phyloP scores from a whole-genome alignment of 768 basidiomycete genomes.

The Lentinula lateritia region DNA sequence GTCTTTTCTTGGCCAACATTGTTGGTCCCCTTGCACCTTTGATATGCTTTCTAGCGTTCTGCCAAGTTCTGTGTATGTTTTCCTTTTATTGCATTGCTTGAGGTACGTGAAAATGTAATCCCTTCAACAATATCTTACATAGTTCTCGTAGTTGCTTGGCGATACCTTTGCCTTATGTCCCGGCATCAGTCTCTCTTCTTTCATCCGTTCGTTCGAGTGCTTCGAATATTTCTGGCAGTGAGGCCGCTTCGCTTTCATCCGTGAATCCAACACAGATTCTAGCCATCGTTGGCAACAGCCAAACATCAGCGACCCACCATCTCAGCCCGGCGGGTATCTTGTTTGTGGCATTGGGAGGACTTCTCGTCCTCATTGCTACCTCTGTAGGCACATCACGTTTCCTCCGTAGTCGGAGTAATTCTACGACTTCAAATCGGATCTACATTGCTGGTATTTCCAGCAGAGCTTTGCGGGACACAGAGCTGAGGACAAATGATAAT shows the following conservation, averaged over 20 bases:
- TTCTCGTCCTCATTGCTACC: neutral
- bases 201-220: neutral
- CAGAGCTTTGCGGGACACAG: neutral
- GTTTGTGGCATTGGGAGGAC: neutral
- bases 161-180: neutral
- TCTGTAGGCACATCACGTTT: neutral
- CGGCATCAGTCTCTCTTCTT: neutral
- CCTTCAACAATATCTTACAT: neutral
- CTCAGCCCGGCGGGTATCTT: neutral
- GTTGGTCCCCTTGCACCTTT: neutral
- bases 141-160: neutral
- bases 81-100: neutral
- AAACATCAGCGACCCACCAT: neutral
- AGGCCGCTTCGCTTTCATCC: neutral
- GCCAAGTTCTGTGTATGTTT: neutral
- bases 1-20: neutral
- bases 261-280: neutral
- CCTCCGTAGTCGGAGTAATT: no score
- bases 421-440: neutral
- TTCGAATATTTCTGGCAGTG: neutral
- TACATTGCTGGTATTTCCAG: neutral
- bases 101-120: neutral
- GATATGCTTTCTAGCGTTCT: neutral
- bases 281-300: neutral
- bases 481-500: neutral